phyloP scores from a whole-genome alignment of 1,284 basidiomycete genomes.

The Hortiboletus rubellus region DNA sequence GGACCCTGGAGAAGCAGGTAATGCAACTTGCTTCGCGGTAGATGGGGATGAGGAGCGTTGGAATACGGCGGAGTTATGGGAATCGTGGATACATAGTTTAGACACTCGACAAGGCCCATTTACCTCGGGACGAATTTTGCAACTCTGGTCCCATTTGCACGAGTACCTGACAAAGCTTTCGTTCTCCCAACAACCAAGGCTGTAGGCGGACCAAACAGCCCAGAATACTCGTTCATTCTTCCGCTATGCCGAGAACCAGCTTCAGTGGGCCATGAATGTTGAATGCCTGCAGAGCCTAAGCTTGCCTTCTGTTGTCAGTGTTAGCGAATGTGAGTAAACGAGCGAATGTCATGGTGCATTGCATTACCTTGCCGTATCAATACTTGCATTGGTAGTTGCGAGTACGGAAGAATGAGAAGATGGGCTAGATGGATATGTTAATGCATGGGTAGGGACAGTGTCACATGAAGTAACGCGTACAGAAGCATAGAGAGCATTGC shows the following conservation, averaged over 20 bases:
- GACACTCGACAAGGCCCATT: no score
- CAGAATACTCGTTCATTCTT: no score
- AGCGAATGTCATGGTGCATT: constrained; percentile 8
- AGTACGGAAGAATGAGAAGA: neutral
- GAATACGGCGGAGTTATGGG: no score
- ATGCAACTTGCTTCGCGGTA: no score
- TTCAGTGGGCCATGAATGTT: neutral
- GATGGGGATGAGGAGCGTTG: no score
- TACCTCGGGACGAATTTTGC: no score
- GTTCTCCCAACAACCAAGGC: no score
- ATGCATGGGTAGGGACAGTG: constrained; percentile 4
- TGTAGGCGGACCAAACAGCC: constrained; percentile 40
- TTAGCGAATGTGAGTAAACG: constrained; percentile 4
- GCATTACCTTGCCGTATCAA: constrained; percentile 14
- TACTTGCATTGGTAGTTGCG: constrained; percentile 1
- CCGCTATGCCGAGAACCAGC: no score
- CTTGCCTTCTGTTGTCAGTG: neutral
- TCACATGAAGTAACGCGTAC: constrained; percentile 6
- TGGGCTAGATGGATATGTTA: constrained; percentile 5
- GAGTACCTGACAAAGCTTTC: no score
- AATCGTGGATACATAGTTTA: no score
- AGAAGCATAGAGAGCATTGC: constrained; percentile 7
- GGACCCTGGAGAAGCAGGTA: no score
- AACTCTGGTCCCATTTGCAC: no score
- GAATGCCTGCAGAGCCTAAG: neutral